Percentiles rank a stretch among this genome's conserved stretches.
These are phyloP conservation scores for Sporothrix globosa DNA, from an alignment of 2,329 filamentous ascomycete genomes.

Conservation along the genomic window DNA sequence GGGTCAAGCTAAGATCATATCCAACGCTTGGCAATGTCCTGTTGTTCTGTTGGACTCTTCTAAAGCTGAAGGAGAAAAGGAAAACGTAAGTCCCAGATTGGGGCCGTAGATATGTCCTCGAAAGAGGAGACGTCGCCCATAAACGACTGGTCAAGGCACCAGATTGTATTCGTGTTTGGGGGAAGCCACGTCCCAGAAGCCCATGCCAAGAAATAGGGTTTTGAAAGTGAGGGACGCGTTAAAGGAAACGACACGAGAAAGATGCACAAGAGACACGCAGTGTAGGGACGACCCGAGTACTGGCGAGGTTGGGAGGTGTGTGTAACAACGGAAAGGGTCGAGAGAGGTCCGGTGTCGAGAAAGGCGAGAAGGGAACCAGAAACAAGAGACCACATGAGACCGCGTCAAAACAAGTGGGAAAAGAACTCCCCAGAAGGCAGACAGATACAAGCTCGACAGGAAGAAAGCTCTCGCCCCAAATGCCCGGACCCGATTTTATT, in stretches of 20 bases:
- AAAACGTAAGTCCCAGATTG: not conserved
- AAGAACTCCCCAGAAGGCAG: not conserved
- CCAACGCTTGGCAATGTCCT: not conserved
- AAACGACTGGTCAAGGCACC: not conserved
- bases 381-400: not conserved
- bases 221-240: not conserved
- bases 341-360: not conserved
- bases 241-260: not conserved
- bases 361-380: not conserved
- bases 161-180: not conserved
- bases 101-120: not conserved
- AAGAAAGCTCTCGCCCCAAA: not conserved
- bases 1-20: slow-evolving; percentile 12
- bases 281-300: slow-evolving; percentile 5
- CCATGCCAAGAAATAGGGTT: slow-evolving; percentile 11
- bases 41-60: not conserved
- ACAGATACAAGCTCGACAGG: not conserved
- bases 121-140: not conserved
- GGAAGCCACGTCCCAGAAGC: not conserved
- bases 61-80: not conserved
- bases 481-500: slow-evolving; percentile 10
- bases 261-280: not conserved
- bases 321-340: slow-evolving; percentile 7
- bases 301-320: slow-evolving; percentile 21
- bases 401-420: not conserved